Evolutionary conservation across 2,329 filamentous ascomycete genomes (phyloP).

Genomic region (Sarocladiaceae sp.): DNA sequence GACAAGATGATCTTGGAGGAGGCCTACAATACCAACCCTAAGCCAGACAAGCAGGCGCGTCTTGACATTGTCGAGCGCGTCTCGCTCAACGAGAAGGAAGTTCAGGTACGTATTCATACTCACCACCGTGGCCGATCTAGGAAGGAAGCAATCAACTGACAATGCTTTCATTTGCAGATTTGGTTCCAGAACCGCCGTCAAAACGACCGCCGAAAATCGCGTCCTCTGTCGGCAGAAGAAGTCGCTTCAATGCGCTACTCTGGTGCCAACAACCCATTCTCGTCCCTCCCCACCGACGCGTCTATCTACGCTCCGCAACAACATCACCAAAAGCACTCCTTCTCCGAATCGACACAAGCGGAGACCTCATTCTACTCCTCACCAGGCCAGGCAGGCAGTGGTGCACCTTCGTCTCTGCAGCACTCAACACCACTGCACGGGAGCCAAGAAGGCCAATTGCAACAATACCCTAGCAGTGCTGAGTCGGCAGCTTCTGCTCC

Average conservation of each 20-base stretch:
- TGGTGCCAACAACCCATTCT: conserved; percentile 42
- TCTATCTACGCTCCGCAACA: conserved; percentile 18
- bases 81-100: conserved; percentile 89
- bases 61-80: conserved; percentile 80
- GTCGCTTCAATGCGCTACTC: conserved; percentile 58
- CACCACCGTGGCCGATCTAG: too few species aligned
- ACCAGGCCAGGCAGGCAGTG: neutral
- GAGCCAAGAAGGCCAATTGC: neutral
- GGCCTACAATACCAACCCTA: conserved; percentile 79
- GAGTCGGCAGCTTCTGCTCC: conserved; percentile 19
- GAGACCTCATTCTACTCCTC: conserved; percentile 4
- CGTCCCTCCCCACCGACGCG: neutral
- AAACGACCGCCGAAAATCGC: conserved; percentile 85
- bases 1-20: conserved; percentile 86
- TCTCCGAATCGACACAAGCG: neutral
- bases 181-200: conserved; percentile 97
- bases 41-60: conserved; percentile 87
- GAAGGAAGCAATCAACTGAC: too few species aligned
- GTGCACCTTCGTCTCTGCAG: neutral
- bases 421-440: neutral
- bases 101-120: conserved; percentile 64
- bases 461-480: conserved; percentile 4
- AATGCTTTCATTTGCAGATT: conserved; percentile 57
- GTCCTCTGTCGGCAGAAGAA: conserved; percentile 75
- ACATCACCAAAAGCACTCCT: neutral